Percentiles rank a stretch among this genome's conserved stretches.
Evolutionary conservation across 2,329 filamentous ascomycete genomes (phyloP).

Genomic region (Cytospora schulzeri): DNA sequence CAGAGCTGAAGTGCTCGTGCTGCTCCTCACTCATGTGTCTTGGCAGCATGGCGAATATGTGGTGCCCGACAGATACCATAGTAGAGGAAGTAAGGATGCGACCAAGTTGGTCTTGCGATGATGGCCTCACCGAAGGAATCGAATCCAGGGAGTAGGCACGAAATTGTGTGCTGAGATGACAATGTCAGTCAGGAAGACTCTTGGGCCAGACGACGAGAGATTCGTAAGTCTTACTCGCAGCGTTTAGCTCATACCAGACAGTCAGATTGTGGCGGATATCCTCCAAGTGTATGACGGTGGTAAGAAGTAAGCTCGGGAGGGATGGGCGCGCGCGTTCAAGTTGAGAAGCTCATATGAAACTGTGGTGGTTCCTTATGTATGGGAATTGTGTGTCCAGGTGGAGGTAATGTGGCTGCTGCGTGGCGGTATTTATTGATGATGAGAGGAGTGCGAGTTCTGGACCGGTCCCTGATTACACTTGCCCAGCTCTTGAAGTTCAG

Average conservation of each 20-base stretch:
- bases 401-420: not conserved
- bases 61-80: slow-evolving; percentile 33
- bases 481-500: slow-evolving; percentile 7
- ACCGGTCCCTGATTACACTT: not conserved
- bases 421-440: not conserved
- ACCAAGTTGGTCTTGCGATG: slow-evolving; percentile 1
- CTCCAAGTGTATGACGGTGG: slow-evolving; percentile 5
- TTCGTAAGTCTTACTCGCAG: slow-evolving; percentile 22
- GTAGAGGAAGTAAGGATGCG: not conserved
- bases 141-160: slow-evolving; percentile 3
- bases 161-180: slow-evolving; percentile 14
- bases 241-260: slow-evolving; percentile 22
- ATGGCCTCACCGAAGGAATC: slow-evolving; percentile 1
- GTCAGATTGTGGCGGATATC: slow-evolving; percentile 5
- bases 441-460: not conserved
- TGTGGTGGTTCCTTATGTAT: not conserved
- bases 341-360: slow-evolving; percentile 1
- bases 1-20: slow-evolving; percentile 44
- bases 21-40: slow-evolving; percentile 33
- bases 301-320: slow-evolving; percentile 5
- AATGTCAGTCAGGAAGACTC: slow-evolving; percentile 19
- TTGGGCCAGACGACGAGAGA: not conserved
- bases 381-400: not conserved
- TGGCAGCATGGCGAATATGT: slow-evolving; percentile 35
- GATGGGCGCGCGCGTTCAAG: not conserved